These are phyloP conservation scores for Chrysanthemum makinoi DNA, from an alignment of 129 eudicot species.

Conservation along the genomic window DNA sequence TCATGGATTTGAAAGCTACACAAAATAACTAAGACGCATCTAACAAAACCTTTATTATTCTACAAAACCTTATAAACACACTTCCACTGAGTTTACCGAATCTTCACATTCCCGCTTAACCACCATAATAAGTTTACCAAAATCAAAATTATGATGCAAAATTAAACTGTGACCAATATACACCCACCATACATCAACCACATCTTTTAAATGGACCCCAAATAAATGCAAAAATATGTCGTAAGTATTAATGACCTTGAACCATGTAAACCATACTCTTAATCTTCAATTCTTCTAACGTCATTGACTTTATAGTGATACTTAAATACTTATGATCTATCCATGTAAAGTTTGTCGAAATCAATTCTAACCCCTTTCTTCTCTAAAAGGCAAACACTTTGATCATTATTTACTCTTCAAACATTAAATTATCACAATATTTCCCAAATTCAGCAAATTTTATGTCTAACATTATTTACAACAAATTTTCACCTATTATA, in stretches of 20 bases:
- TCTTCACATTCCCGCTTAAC: background rate
- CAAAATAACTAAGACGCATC: background rate
- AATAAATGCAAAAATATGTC: background rate
- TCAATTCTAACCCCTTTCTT: too few relatives aligned
- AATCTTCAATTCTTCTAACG: too few relatives aligned
- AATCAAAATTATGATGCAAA: background rate
- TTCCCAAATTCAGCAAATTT: too few relatives aligned
- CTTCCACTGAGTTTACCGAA: too few relatives aligned
- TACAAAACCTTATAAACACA: background rate
- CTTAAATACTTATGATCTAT: too few relatives aligned
- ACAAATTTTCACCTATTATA: too few relatives aligned
- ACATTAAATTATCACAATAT: too few relatives aligned
- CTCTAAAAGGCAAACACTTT: background rate
- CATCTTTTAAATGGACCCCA: background rate
- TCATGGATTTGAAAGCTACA: background rate
- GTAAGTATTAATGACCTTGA: too few relatives aligned
- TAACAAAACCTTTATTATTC: conserved; percentile 9
- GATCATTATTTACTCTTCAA: background rate
- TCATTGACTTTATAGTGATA: too few relatives aligned
- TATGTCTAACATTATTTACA: too few relatives aligned
- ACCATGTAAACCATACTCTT: too few relatives aligned
- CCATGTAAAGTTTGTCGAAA: too few relatives aligned
- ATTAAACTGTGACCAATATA: background rate
- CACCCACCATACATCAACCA: background rate
- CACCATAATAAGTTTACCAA: background rate